Evolutionary conservation across 805 yeast genomes (phyloP), one percentile per base, ranked within the genome.

Genomic region (Tetrapisispora namnaoensis): DNA sequence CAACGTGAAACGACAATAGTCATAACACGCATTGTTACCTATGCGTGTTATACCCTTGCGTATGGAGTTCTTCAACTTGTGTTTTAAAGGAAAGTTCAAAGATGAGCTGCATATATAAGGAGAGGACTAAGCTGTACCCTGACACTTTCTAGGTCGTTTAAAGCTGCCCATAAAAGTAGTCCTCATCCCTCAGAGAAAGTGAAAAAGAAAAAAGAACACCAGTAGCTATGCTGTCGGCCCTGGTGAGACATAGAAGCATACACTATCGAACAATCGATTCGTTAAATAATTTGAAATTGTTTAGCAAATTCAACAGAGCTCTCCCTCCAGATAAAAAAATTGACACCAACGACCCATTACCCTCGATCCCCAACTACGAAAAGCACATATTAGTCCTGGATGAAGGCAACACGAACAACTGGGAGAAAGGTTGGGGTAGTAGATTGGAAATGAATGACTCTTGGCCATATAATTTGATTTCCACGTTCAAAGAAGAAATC

Each of bases 381-480:
- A 59, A 54, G 47, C 67, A 62, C 41, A 50, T 59, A 18, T 55
- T 61, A 2, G 55, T 57, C 10, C 45, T 49, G 11, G 50, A 55
- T n/a, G 41, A 49, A 14, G 48, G 43, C n/a, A 14, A 32, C 11
- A 7, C 35, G 14, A 34, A 44, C 7, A 54, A 43, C 28, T 59
- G 62, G 61, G 45, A 49, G 34, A 22, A 51, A 5, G 38, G 45
- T 13, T 62, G 67, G 67, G 56, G 55, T 30, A 50, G 55, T 11
- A 60, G 56, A 41, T 39, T 61, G 17, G 65, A 62, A 42, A 36
- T 55, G 35, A 53, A 57, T 43, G 43, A 35, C 6, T 36, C 28
- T 14, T 60, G 57, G 52, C 67, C 67, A 16, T 59, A 57, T 30
- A 53, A 53, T 42, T 37, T 51, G 2, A 46, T 62, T 22, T 51